phyloP scores from a whole-genome alignment of 2,329 filamentous ascomycete genomes.

The Fusarium algeriense region DNA sequence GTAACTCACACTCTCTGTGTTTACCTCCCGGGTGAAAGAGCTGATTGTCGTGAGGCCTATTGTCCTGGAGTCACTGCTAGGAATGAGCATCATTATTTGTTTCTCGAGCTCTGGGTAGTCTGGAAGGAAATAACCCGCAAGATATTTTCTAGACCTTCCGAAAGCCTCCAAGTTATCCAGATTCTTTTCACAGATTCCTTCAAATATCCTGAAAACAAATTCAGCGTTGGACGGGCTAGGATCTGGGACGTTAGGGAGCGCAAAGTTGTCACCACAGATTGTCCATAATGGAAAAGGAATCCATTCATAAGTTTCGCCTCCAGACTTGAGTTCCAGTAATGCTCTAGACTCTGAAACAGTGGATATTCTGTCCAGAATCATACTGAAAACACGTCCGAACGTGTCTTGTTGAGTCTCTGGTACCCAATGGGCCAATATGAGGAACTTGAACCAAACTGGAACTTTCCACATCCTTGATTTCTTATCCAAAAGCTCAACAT shows the following conservation, averaged over 20 bases:
- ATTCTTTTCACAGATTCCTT: background rate
- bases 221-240: background rate
- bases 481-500: background rate
- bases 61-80: background rate
- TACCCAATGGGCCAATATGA: background rate
- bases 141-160: background rate
- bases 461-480: background rate
- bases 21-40: background rate
- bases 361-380: background rate
- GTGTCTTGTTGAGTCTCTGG: background rate
- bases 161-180: background rate
- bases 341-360: background rate
- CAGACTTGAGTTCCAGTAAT: background rate
- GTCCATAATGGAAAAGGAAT: constrained; percentile 3
- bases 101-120: background rate
- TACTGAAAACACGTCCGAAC: constrained; percentile 3
- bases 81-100: background rate
- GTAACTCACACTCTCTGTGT: background rate
- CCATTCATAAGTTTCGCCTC: background rate
- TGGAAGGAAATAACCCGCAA: background rate
- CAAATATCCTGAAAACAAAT: constrained; percentile 6
- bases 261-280: constrained; percentile 2
- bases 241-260: background rate
- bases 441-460: constrained; percentile 9
- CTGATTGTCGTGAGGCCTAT: background rate